Conservation (phyloP, 306 rosid genomes). For the Glycyrrhiza uralensis region DNA sequence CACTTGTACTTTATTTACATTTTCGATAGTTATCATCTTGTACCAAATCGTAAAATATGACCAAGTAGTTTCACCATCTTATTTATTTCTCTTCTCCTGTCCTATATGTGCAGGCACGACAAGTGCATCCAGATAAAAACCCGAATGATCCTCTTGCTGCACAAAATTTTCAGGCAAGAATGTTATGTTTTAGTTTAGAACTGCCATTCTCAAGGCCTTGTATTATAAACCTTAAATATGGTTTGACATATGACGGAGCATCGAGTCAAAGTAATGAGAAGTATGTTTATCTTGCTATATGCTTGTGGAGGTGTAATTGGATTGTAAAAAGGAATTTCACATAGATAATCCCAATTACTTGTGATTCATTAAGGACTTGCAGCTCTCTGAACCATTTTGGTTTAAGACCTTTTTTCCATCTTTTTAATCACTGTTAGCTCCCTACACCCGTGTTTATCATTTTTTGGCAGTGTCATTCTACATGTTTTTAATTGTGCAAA, state of each 20-base stretch:
- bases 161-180: slow-evolving; percentile 85
- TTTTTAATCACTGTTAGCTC: not conserved
- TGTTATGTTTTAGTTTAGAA: slow-evolving; percentile 11
- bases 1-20: not conserved
- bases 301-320: not conserved
- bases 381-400: not conserved
- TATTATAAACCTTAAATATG: slow-evolving; percentile 2
- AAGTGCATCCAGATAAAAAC: slow-evolving; percentile 99
- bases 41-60: not conserved
- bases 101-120: slow-evolving; percentile 70
- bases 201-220: not conserved
- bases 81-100: slow-evolving; percentile 4
- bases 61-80: not conserved
- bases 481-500: not conserved
- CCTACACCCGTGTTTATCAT: not conserved
- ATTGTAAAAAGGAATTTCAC: not conserved
- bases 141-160: slow-evolving; percentile 97
- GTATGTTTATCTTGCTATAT: slow-evolving; percentile 6
- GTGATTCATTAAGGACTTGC: not conserved
- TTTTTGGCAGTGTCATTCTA: not conserved
- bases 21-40: not conserved
- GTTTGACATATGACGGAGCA: not conserved
- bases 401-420: not conserved
- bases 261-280: slow-evolving; percentile 1
- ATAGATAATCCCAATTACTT: not conserved